These are phyloP conservation scores for Fraxinus floribunda DNA, from an alignment of 305 asterid genomes.

Conservation along the genomic window DNA sequence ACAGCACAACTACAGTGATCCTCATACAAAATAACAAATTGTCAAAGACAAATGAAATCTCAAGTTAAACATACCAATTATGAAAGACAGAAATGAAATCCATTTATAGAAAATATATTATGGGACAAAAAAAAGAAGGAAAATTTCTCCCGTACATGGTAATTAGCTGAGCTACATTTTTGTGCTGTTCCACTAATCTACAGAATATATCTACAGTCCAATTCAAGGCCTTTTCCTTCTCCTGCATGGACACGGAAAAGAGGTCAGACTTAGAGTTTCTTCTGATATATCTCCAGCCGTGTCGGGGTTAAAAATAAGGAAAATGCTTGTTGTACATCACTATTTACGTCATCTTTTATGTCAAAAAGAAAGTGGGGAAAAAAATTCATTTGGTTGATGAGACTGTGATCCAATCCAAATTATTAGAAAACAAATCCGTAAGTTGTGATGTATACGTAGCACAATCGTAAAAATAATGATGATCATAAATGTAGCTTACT, in stretches of 20 bases:
- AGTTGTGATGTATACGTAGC: neutral
- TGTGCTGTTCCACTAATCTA: constrained; percentile 91
- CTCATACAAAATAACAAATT: neutral
- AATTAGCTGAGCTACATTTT: constrained; percentile 82
- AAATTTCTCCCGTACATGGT: constrained; percentile 59
- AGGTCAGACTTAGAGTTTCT: neutral
- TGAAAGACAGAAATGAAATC: neutral
- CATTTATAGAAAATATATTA: constrained; percentile 7
- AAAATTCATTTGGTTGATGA: neutral
- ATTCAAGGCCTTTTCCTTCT: constrained; percentile 95
- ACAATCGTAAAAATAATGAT: neutral
- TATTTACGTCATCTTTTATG: neutral
- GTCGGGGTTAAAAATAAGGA: neutral
- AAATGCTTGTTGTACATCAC: neutral
- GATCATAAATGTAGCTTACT: constrained; percentile 7
- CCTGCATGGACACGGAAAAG: constrained; percentile 59
- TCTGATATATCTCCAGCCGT: neutral
- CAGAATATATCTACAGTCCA: constrained; percentile 92
- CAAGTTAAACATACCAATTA: neutral
- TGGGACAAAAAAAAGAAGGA: constrained; percentile 20
- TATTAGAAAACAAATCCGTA: neutral
- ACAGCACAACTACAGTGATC: constrained; percentile 7
- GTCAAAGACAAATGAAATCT: neutral
- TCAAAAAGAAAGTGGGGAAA: neutral
- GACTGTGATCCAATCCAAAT: too few relatives aligned